Conservation (phyloP, 805 yeast species). For the Lachancea thermotolerans region DNA sequence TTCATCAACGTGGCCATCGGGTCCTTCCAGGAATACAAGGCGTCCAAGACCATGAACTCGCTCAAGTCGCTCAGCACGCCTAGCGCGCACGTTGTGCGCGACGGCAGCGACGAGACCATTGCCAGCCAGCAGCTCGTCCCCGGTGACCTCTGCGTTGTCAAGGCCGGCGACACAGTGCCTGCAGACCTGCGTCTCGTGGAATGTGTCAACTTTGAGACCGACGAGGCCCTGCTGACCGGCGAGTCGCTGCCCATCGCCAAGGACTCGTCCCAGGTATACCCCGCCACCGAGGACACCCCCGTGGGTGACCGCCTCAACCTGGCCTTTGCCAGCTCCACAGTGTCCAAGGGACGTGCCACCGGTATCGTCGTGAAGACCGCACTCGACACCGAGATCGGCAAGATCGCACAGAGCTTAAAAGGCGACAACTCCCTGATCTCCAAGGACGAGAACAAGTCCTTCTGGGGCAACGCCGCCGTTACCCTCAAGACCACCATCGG, state of each 20-base stretch:
- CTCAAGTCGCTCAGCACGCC: conserved; percentile 90
- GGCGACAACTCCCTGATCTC: conserved; percentile 22
- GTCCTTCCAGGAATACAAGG: conserved; percentile 89
- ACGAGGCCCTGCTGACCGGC: conserved; percentile 91
- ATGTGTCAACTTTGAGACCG: conserved; percentile 74
- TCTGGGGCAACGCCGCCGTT: conserved; percentile 30
- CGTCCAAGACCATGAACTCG: conserved; percentile 91
- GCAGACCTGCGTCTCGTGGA: conserved; percentile 82
- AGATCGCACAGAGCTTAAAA: conserved; percentile 79
- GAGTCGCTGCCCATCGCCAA: conserved; percentile 85
- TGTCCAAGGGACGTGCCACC: conserved; percentile 87
- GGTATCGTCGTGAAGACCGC: conserved; percentile 95
- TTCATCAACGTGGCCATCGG: conserved; percentile 91
- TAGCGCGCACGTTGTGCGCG: conserved; percentile 81
- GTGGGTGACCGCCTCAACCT: conserved; percentile 65
- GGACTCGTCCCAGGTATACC: conserved; percentile 37
- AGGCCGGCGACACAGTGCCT: conserved; percentile 93
- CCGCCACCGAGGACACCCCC: conserved; percentile 35
- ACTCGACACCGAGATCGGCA: conserved; percentile 83
- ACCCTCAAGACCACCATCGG: conserved; percentile 53
- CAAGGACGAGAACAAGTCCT: conserved; percentile 37
- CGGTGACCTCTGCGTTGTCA: conserved; percentile 84
- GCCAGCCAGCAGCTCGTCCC: conserved; percentile 85
- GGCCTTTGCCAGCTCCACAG: conserved; percentile 95
- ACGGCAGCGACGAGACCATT: conserved; percentile 63